phyloP scores from a whole-genome alignment of 352 stramenopile genomes.

The Saprolegnia parasitica region DNA sequence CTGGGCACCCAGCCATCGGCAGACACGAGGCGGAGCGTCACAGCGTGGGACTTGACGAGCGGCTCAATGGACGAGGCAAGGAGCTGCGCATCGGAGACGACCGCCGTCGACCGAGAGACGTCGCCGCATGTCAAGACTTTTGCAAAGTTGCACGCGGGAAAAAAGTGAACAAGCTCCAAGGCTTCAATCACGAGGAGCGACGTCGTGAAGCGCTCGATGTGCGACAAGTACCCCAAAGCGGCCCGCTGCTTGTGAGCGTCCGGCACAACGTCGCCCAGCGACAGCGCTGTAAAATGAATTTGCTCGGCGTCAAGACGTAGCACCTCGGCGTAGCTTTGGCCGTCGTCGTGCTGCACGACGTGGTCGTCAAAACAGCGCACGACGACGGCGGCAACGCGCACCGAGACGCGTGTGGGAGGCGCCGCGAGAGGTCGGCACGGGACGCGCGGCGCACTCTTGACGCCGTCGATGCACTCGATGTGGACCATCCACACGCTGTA shows the following conservation, averaged over 20 bases:
- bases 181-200: constrained; percentile 46
- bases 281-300: not conserved
- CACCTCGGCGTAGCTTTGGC: not conserved
- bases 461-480: constrained; percentile 58
- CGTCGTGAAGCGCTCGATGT: constrained; percentile 59
- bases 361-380: constrained; percentile 13
- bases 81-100: constrained; percentile 34
- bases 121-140: constrained; percentile 53
- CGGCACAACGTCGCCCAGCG: constrained; percentile 42
- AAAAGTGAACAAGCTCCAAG: constrained; percentile 64
- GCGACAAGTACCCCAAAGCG: constrained; percentile 57
- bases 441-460: not conserved
- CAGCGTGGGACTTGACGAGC: not conserved
- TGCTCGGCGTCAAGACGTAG: not conserved
- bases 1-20: not conserved
- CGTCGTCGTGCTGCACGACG: not conserved
- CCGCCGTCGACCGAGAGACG: constrained; percentile 3
- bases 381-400: not conserved
- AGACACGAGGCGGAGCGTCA: not conserved
- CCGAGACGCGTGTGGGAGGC: not conserved
- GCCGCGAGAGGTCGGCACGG: not conserved
- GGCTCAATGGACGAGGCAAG: constrained; percentile 30
- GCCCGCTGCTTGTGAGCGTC: constrained; percentile 43
- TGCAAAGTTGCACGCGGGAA: constrained; percentile 68
- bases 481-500: constrained; percentile 67